A percentile compares a stretch with the other conserved stretches of the same genome.
Conservation (phyloP, 1,284 basidiomycete genomes). For the Entoloma clypeatum region DNA sequence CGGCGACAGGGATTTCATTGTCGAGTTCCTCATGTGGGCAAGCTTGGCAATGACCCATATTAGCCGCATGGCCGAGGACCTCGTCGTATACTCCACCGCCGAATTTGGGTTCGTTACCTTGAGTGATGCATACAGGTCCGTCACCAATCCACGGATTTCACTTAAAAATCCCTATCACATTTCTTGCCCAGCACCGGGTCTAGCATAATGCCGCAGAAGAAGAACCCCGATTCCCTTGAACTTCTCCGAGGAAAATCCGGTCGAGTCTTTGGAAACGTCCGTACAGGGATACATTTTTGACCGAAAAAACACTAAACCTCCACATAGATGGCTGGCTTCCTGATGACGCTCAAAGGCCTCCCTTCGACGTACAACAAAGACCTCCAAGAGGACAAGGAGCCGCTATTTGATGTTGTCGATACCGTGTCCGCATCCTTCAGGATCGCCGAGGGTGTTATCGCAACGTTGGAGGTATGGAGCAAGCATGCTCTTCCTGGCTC, state of each 20-base stretch:
- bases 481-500: neutral
- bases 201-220: conserved; percentile 99
- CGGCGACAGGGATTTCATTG: conserved; percentile 94
- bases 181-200: conserved; percentile 77
- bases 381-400: conserved; percentile 98
- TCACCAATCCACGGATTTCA: neutral
- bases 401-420: conserved; percentile 91
- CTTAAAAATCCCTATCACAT: conserved; percentile 6
- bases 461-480: conserved; percentile 79
- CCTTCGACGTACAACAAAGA: conserved; percentile 99
- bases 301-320: conserved; percentile 11
- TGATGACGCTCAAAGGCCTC: conserved; percentile 96
- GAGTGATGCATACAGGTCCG: conserved; percentile 92
- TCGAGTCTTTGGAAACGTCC: conserved; percentile 87
- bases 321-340: conserved; percentile 91
- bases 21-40: conserved; percentile 97
- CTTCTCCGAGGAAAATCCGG: conserved; percentile 94
- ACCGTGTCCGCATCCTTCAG: conserved; percentile 87
- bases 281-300: conserved; percentile 17
- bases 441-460: conserved; percentile 93
- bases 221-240: conserved; percentile 97
- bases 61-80: conserved; percentile 92
- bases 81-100: conserved; percentile 95
- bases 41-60: conserved; percentile 92
- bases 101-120: conserved; percentile 95